A percentile compares a stretch with the other conserved stretches of the same genome.
Conservation (phyloP, 768 basidiomycete species). For the Dioszegia hungarica region DNA sequence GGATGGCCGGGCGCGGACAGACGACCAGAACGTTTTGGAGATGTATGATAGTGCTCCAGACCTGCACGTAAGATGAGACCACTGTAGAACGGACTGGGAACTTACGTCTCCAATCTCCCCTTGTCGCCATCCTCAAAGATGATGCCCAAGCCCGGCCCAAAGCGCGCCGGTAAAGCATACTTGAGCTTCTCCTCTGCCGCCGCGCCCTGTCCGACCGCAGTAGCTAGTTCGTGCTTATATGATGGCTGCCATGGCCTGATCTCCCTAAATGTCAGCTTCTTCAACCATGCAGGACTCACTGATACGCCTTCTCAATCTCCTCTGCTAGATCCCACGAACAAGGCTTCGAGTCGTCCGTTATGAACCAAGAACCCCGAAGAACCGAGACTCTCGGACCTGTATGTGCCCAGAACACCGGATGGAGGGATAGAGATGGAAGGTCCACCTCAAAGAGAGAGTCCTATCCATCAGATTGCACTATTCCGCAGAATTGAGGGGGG, state of each 20-base stretch:
- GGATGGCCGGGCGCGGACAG: slow-evolving; percentile 42
- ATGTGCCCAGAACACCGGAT: slow-evolving; percentile 52
- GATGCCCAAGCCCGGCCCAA: slow-evolving; percentile 40
- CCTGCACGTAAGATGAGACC: slow-evolving; percentile 8
- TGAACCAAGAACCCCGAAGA: slow-evolving; percentile 51
- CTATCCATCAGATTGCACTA: slow-evolving; percentile 17
- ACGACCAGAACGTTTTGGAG: slow-evolving; percentile 45
- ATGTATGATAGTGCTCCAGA: slow-evolving; percentile 41
- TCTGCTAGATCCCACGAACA: slow-evolving; percentile 50
- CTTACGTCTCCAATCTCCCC: slow-evolving; percentile 49
- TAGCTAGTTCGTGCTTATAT: slow-evolving; percentile 51
- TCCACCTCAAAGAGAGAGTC: slow-evolving; percentile 48
- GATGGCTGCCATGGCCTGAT: slow-evolving; percentile 51
- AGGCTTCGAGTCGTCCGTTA: slow-evolving; percentile 49
- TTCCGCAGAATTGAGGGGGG: background rate
- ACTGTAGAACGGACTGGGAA: background rate
- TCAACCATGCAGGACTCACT: background rate
- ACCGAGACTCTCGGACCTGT: slow-evolving; percentile 50
- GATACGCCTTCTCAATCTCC: slow-evolving; percentile 50
- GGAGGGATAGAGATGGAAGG: slow-evolving; percentile 41
- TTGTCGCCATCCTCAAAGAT: slow-evolving; percentile 51
- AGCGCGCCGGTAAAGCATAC: slow-evolving; percentile 37
- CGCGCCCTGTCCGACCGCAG: slow-evolving; percentile 46
- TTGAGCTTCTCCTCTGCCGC: slow-evolving; percentile 52
- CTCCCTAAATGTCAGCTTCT: slow-evolving; percentile 17